Evolutionary conservation across 768 basidiomycete genomes (phyloP).

Genomic region (Arthromyces matolae): DNA sequence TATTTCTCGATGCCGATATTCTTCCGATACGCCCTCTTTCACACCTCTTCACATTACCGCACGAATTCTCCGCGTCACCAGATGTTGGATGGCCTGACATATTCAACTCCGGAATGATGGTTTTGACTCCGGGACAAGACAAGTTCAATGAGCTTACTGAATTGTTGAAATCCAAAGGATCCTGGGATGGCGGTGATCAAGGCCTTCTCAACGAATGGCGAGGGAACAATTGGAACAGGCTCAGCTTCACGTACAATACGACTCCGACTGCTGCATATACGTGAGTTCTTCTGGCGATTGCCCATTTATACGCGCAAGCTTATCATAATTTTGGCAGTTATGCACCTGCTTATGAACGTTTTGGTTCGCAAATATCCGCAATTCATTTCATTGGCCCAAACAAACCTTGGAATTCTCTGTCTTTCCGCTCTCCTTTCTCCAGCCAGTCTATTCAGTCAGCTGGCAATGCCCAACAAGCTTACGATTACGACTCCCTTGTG

Average conservation of each 20-base stretch:
- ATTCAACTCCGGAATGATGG: slow-evolving; percentile 96
- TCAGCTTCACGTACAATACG: slow-evolving; percentile 97
- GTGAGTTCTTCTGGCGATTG: slow-evolving; percentile 45
- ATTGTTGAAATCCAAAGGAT: slow-evolving; percentile 74
- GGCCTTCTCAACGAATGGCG: slow-evolving; percentile 96
- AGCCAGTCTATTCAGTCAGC: slow-evolving; percentile 22
- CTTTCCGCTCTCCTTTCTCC: slow-evolving; percentile 60
- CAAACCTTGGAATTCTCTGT: slow-evolving; percentile 88
- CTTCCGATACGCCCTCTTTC: slow-evolving; percentile 85
- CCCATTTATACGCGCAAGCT: slow-evolving; percentile 22
- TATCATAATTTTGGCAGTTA: slow-evolving; percentile 53
- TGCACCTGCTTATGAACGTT: slow-evolving; percentile 94
- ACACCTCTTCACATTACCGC: slow-evolving; percentile 81
- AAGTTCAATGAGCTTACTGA: slow-evolving; percentile 75
- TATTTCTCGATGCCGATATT: slow-evolving; percentile 91
- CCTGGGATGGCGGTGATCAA: slow-evolving; percentile 99
- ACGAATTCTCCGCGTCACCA: slow-evolving; percentile 89
- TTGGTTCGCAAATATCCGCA: slow-evolving; percentile 79
- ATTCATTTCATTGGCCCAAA: slow-evolving; percentile 95
- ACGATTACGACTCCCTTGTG: slow-evolving; percentile 78
- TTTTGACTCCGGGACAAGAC: slow-evolving; percentile 74
- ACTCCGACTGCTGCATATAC: slow-evolving; percentile 97
- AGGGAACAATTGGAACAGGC: slow-evolving; percentile 80
- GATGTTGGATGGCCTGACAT: slow-evolving; percentile 99
- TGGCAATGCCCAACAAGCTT: slow-evolving; percentile 43